A percentile compares a stretch with the other conserved stretches of the same genome.
Conservation (phyloP, 306 rosid species). For the Acacia crassicarpa region DNA sequence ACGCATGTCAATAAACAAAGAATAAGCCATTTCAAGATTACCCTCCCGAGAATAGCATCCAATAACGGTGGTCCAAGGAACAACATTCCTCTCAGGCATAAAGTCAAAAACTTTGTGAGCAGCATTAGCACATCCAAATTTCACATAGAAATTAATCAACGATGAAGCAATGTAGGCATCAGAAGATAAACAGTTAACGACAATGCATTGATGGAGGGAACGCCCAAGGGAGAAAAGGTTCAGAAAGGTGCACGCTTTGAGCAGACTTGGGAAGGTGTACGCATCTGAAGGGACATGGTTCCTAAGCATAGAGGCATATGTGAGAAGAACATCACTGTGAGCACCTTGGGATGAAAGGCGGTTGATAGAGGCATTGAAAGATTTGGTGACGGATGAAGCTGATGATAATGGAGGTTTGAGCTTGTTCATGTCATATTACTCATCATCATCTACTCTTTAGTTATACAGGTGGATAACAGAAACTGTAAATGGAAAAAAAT, state of each 20-base stretch:
- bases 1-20: slow-evolving; percentile 53
- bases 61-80: slow-evolving; percentile 82
- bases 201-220: slow-evolving; percentile 52
- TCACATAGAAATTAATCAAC: slow-evolving; percentile 55
- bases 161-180: slow-evolving; percentile 68
- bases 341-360: slow-evolving; percentile 58
- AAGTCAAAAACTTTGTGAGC: slow-evolving; percentile 63
- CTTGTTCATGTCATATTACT: slow-evolving; percentile 33
- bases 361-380: slow-evolving; percentile 63
- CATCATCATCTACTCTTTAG: not conserved
- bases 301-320: slow-evolving; percentile 57
- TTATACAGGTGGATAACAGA: not conserved
- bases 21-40: slow-evolving; percentile 38
- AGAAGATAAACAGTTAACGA: slow-evolving; percentile 49
- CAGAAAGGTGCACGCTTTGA: slow-evolving; percentile 71
- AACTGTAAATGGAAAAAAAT: not conserved
- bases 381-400: slow-evolving; percentile 33
- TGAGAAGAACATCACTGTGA: slow-evolving; percentile 53
- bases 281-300: slow-evolving; percentile 56
- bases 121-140: slow-evolving; percentile 33
- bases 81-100: slow-evolving; percentile 68
- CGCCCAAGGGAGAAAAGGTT: slow-evolving; percentile 44
- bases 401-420: slow-evolving; percentile 39
- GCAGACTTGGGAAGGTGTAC: slow-evolving; percentile 66
- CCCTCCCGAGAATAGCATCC: slow-evolving; percentile 60